Base-by-base conservation (phyloP, 768 basidiomycete genomes). In the Albatrellus ellisii region DNA sequence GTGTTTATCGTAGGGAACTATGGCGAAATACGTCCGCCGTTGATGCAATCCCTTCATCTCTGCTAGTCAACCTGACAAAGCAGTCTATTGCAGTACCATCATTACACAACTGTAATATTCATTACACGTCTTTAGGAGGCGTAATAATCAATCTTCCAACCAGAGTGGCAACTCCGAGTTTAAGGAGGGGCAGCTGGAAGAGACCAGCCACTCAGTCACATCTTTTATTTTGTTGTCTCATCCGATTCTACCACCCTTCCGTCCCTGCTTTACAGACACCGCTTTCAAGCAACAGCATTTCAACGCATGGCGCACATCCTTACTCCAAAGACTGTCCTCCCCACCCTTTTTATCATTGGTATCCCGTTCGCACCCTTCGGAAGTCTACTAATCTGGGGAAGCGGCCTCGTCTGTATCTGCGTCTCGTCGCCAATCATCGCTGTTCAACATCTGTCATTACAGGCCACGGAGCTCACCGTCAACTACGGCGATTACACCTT, bases 251-350 rank as follows among this genome's bases (percentile, higher is more conserved):
- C 18, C 34, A 46, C 40, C 47, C 49, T 51, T 48, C 43, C 54
- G 48, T 51, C 46, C 31, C 31, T 52, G 3, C 34, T 38, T 34
- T 41, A 37, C 60, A 95, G 90, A 97, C 63, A 95, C 92, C 45
- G 94, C 91, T 27, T 95, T 95, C 75, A 98, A 95, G 66, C 95
- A 99, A 61, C 95, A 99, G 62, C 84, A 95, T 43, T 75, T 99
- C 57, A 98, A 97, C 67, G 95, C 95, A 56, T 99, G 95, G 95
- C 95, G 70, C 95, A 95, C 6, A 98, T 99, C 58, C 72, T 98
- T 36, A 95, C 92, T 4, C 94, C 95, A 4, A 92, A 92, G 62
- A 94, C 90, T 2, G 95, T 99, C 18, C 74, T 99, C 12, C 95
- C 95, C 2, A 92, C 91, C 1, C 74, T 99, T 36, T 92, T 99